These are phyloP conservation scores for Trypanosoma boissoni DNA, from an alignment of 208 protist genomes.

Conservation along the genomic window DNA sequence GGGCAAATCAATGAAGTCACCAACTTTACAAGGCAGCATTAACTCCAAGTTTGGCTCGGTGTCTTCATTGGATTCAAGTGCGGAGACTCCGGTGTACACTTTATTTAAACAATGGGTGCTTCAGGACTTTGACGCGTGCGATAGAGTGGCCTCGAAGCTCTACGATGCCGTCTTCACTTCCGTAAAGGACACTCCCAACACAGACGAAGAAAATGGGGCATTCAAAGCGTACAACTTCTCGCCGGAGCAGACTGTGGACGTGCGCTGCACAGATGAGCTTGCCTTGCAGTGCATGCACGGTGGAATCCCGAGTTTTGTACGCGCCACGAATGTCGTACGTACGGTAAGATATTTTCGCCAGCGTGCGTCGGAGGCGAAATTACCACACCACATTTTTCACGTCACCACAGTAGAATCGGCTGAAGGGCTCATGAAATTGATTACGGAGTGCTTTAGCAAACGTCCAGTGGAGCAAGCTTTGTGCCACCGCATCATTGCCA, in stretches of 20 bases:
- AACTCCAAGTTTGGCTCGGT: too few species aligned
- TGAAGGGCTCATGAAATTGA: constrained; percentile 12
- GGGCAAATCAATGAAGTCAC: background rate
- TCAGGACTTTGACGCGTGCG: constrained; percentile 15
- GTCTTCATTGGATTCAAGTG: too few species aligned
- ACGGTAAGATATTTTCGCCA: constrained; percentile 11
- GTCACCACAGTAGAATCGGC: constrained; percentile 11
- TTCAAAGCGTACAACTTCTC: constrained; percentile 14
- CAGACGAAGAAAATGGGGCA: constrained; percentile 1
- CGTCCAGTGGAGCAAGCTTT: constrained; percentile 6
- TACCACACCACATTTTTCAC: constrained; percentile 10
- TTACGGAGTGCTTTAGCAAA: constrained; percentile 13
- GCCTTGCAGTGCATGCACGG: background rate
- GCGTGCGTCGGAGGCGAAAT: constrained; percentile 5
- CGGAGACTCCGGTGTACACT: constrained; percentile 3
- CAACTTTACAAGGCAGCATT: too few species aligned
- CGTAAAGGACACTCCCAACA: constrained; percentile 17
- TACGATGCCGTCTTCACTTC: constrained; percentile 24
- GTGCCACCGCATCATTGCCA: constrained; percentile 20
- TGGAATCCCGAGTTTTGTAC: constrained; percentile 8
- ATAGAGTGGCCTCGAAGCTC: constrained; percentile 15
- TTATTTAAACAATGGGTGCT: constrained; percentile 19
- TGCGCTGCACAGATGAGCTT: constrained; percentile 17
- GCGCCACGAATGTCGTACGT: background rate
- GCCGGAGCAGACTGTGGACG: background rate